These are phyloP conservation scores for Leccinum obscurum DNA, from an alignment of 768 basidiomycete species.

Conservation along the genomic window DNA sequence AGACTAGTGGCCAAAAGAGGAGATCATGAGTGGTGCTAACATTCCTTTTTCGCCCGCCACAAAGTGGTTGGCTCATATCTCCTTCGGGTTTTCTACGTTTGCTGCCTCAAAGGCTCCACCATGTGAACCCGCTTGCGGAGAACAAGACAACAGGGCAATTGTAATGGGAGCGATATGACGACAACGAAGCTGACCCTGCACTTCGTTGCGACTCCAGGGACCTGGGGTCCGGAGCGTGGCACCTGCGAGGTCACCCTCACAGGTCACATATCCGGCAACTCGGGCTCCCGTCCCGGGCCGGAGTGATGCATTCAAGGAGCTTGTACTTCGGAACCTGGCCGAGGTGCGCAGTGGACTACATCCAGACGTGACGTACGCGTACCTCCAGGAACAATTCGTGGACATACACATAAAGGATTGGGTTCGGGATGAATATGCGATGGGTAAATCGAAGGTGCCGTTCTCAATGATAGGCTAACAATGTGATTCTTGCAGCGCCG, in stretches of 20 bases:
- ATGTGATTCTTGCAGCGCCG: conserved; percentile 29
- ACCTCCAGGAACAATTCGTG: too few species aligned
- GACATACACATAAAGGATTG: too few species aligned
- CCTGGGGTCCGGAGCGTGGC: too few species aligned
- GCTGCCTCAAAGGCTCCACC: not conserved
- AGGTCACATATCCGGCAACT: too few species aligned
- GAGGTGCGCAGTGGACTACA: too few species aligned
- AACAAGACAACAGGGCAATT: not conserved
- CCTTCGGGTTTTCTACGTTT: not conserved
- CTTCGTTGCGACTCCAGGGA: not conserved
- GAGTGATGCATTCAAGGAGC: conserved; percentile 2
- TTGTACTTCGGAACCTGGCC: conserved; percentile 1
- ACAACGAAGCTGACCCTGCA: not conserved
- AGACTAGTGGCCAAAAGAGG: not conserved
- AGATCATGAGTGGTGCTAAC: not conserved
- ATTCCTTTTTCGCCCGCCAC: not conserved
- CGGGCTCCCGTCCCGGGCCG: too few species aligned
- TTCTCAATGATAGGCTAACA: not conserved
- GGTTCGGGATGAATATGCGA: conserved; percentile 11
- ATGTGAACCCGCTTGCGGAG: not conserved
- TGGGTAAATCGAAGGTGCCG: conserved; percentile 34
- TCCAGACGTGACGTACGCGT: too few species aligned
- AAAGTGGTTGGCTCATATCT: not conserved
- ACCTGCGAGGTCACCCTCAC: too few species aligned
- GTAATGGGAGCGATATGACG: not conserved